Conservation (phyloP, 2,329 filamentous ascomycete species). For the Ilyonectria sp. region DNA sequence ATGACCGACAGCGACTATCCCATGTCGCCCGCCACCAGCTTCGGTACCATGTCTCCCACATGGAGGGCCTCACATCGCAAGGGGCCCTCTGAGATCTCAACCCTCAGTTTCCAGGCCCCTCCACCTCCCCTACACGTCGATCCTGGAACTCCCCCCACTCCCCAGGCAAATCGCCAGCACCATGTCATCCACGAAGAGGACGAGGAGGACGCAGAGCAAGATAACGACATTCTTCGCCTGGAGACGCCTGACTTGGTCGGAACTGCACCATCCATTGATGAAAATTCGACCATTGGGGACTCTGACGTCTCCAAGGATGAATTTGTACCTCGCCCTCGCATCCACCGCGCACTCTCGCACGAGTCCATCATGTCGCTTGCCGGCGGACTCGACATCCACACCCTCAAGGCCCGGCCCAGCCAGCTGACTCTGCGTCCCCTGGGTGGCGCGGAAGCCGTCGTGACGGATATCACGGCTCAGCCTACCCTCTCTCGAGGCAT, state of each 20-base stretch:
- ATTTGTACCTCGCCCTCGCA: constrained; percentile 57
- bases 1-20: constrained; percentile 74
- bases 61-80: constrained; percentile 69
- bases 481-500: constrained; percentile 67
- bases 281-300: constrained; percentile 52
- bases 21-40: constrained; percentile 85
- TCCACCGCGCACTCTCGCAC: constrained; percentile 82
- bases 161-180: constrained; percentile 37
- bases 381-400: constrained; percentile 92
- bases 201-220: constrained; percentile 50
- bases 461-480: constrained; percentile 72
- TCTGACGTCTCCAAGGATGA: constrained; percentile 53
- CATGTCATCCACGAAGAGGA: constrained; percentile 57
- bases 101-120: constrained; percentile 62
- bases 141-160: constrained; percentile 46
- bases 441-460: constrained; percentile 68
- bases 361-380: constrained; percentile 91
- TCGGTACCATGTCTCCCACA: constrained; percentile 76
- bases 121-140: constrained; percentile 56
- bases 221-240: constrained; percentile 38
- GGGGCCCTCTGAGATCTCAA: constrained; percentile 69
- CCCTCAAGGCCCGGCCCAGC: constrained; percentile 80
- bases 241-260: constrained; percentile 47
- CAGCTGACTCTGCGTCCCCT: constrained; percentile 75
- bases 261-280: constrained; percentile 52